These are phyloP conservation scores for Penicillium sp. DNA, from an alignment of 2,329 filamentous ascomycete genomes.

Conservation along the genomic window DNA sequence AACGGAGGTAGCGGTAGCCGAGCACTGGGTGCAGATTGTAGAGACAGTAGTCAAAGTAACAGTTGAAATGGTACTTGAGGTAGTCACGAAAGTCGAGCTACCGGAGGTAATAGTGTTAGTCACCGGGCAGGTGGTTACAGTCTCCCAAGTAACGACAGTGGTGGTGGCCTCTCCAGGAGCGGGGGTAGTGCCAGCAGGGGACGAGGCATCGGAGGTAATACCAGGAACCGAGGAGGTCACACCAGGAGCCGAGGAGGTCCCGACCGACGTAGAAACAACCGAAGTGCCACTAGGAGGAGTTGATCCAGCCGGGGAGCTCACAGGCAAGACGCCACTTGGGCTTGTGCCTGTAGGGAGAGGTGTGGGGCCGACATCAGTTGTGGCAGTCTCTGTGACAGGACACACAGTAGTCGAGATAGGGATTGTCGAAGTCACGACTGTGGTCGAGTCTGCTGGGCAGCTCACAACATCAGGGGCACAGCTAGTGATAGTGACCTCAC, in stretches of 20 bases:
- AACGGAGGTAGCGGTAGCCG: constrained; percentile 18
- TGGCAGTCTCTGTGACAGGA: neutral
- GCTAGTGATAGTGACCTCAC: constrained; percentile 40
- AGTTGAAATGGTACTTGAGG: constrained; percentile 60
- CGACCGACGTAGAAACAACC: neutral
- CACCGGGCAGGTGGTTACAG: constrained; percentile 35
- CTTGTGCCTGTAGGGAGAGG: neutral
- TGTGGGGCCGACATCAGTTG: neutral
- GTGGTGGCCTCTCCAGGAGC: constrained; percentile 13
- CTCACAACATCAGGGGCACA: constrained; percentile 43
- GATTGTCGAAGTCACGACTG: constrained; percentile 52
- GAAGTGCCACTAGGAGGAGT: neutral
- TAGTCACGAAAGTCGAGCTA: constrained; percentile 45
- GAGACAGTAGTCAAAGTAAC: constrained; percentile 31
- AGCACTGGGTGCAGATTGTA: constrained; percentile 27
- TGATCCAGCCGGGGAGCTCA: neutral
- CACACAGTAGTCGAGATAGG: neutral
- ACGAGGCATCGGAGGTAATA: neutral
- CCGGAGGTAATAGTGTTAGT: constrained; percentile 42
- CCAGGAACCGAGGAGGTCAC: neutral
- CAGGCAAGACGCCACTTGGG: neutral
- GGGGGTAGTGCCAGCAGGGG: neutral
- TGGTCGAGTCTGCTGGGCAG: constrained; percentile 54
- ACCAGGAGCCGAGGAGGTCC: neutral
- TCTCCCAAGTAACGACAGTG: constrained; percentile 31